Conservation (phyloP, 2,329 filamentous ascomycete species). For the Beauveria sp. region DNA sequence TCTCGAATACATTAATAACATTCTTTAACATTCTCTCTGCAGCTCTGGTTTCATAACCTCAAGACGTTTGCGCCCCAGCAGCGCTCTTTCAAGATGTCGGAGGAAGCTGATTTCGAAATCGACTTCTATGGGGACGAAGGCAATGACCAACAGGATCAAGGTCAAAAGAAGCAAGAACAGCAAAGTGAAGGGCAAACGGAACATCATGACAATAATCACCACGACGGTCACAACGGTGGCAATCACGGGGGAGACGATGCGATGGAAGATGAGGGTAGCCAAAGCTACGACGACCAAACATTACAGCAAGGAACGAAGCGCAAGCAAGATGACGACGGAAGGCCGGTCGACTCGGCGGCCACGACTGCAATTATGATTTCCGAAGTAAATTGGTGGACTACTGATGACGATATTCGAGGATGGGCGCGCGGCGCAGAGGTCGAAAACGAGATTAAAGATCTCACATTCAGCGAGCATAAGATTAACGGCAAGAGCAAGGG, state of each 20-base stretch:
- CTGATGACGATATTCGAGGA: conserved; percentile 86
- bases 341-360: conserved; percentile 51
- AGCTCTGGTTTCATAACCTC: conserved; percentile 7
- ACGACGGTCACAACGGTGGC: conserved; percentile 34
- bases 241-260: conserved; percentile 28
- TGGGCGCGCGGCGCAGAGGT: conserved; percentile 74
- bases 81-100: conserved; percentile 44
- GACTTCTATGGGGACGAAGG: conserved; percentile 61
- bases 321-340: conserved; percentile 45
- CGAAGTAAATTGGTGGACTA: conserved; percentile 94
- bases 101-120: conserved; percentile 66
- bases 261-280: conserved; percentile 30
- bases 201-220: conserved; percentile 22
- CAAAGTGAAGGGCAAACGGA: conserved; percentile 13
- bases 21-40: conserved; percentile 9
- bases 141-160: conserved; percentile 33
- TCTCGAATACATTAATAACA: conserved; percentile 13
- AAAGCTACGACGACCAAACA: conserved; percentile 29
- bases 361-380: conserved; percentile 74
- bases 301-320: conserved; percentile 47
- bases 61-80: not conserved
- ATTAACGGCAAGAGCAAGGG: conserved; percentile 99
- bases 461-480: conserved; percentile 97
- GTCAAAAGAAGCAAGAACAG: conserved; percentile 19
- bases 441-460: conserved; percentile 80